These are phyloP conservation scores for Ettlia oleoabundans DNA, from an alignment of 139 green algal genomes.

Conservation along the genomic window DNA sequence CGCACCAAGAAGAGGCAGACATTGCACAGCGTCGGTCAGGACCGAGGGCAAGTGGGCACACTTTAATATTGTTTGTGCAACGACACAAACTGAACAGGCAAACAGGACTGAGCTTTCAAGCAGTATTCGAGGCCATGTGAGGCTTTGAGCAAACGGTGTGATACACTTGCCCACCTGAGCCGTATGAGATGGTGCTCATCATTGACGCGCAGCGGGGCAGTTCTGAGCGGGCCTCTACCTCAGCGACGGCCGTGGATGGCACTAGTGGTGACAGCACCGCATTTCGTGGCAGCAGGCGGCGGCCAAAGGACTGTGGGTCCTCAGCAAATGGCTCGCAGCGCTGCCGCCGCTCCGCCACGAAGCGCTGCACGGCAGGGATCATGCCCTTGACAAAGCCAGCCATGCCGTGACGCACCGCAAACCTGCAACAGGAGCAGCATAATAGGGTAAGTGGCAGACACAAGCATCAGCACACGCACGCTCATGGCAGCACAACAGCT, in stretches of 20 bases:
- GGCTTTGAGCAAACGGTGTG: too few species aligned
- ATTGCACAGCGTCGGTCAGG: too few species aligned
- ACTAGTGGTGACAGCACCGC: background rate
- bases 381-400: conserved; percentile 87
- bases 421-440: conserved; percentile 33
- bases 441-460: background rate
- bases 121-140: too few species aligned
- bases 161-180: too few species aligned
- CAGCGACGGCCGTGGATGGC: background rate
- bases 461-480: too few species aligned
- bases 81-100: too few species aligned
- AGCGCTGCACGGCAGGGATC: conserved; percentile 60
- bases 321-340: conserved; percentile 32
- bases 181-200: background rate
- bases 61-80: too few species aligned
- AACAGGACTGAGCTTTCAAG: too few species aligned
- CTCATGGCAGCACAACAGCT: too few species aligned
- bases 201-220: background rate
- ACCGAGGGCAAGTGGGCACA: background rate
- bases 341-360: conserved; percentile 65
- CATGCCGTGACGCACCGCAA: conserved; percentile 84
- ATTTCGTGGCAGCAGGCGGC: background rate
- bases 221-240: background rate
- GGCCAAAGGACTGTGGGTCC: conserved; percentile 47
- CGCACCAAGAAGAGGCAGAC: too few species aligned